Percentiles rank a stretch among this genome's conserved stretches.
phyloP scores from a whole-genome alignment of 176 grass and related monocot genomes.

The Zea luxurians region DNA sequence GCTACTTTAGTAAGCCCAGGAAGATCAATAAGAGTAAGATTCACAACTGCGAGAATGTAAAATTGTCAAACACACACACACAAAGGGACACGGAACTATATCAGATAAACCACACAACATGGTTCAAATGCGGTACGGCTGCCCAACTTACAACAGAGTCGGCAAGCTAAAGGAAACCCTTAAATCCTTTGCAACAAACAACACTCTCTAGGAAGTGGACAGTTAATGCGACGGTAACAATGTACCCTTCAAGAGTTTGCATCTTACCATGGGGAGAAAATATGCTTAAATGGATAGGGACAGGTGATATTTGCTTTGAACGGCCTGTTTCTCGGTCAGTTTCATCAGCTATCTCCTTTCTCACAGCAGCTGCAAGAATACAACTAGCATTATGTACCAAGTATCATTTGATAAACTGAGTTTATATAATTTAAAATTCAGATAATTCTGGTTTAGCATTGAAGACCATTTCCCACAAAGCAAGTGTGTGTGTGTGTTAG shows the following conservation, averaged over 20 bases:
- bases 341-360: slow-evolving; percentile 93
- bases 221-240: slow-evolving; percentile 4
- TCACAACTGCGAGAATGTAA: slow-evolving; percentile 79
- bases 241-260: background rate
- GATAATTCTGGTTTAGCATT: background rate
- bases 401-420: background rate
- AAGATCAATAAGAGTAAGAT: slow-evolving; percentile 97
- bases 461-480: background rate
- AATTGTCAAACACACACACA: slow-evolving; percentile 32
- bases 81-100: background rate
- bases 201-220: slow-evolving; percentile 7
- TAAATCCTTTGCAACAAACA: slow-evolving; percentile 26
- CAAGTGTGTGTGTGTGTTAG: background rate
- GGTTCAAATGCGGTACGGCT: background rate
- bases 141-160: background rate
- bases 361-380: slow-evolving; percentile 68
- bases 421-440: background rate
- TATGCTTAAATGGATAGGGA: slow-evolving; percentile 90
- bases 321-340: slow-evolving; percentile 93
- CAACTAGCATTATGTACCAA: slow-evolving; percentile 8
- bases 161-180: slow-evolving; percentile 14
- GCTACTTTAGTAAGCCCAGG: slow-evolving; percentile 99
- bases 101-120: background rate
- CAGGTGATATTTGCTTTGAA: slow-evolving; percentile 77
- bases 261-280: slow-evolving; percentile 79